Percentiles rank a stretch among this genome's conserved stretches.
These are phyloP conservation scores for Kurtzmaniella quercitrusa DNA, from an alignment of 1,139 yeast genomes.

Conservation along the genomic window DNA sequence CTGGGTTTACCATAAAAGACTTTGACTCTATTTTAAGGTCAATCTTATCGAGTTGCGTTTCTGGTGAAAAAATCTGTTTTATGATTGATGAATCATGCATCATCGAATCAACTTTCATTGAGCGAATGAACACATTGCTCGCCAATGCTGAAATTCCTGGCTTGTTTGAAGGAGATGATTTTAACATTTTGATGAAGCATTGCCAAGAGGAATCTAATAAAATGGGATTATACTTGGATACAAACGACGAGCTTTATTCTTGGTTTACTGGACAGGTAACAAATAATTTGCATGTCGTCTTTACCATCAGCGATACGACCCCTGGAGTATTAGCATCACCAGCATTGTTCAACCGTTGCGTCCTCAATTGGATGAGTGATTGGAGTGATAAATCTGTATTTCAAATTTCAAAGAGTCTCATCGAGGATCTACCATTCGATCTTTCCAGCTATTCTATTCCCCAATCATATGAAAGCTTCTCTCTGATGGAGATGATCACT, in stretches of 20 bases:
- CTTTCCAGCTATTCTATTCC: slow-evolving; percentile 36
- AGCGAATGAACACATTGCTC: slow-evolving; percentile 84
- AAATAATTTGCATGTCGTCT: slow-evolving; percentile 74
- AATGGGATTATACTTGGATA: slow-evolving; percentile 63
- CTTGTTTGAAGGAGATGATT: slow-evolving; percentile 75
- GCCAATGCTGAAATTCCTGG: slow-evolving; percentile 96
- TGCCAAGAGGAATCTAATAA: slow-evolving; percentile 52
- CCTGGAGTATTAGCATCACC: slow-evolving; percentile 67
- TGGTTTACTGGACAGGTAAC: slow-evolving; percentile 77
- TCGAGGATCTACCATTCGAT: slow-evolving; percentile 51
- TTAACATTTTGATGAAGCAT: slow-evolving; percentile 44
- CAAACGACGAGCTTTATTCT: slow-evolving; percentile 64
- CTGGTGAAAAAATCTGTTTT: slow-evolving; percentile 65
- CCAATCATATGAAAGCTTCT: slow-evolving; percentile 13
- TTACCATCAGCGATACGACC: slow-evolving; percentile 63
- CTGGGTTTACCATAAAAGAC: slow-evolving; percentile 52
- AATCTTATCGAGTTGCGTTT: slow-evolving; percentile 42
- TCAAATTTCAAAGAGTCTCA: slow-evolving; percentile 45
- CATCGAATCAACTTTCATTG: slow-evolving; percentile 74
- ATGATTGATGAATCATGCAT: slow-evolving; percentile 80
- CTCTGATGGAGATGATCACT: slow-evolving; percentile 15
- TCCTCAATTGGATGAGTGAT: slow-evolving; percentile 83
- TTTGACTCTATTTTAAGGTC: slow-evolving; percentile 64
- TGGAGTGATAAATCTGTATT: slow-evolving; percentile 57
- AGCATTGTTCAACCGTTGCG: slow-evolving; percentile 89